Percentiles rank a stretch among this genome's conserved stretches.
These are phyloP conservation scores for Cladosporium velox DNA, from an alignment of 2,329 filamentous ascomycete species.

Conservation along the genomic window DNA sequence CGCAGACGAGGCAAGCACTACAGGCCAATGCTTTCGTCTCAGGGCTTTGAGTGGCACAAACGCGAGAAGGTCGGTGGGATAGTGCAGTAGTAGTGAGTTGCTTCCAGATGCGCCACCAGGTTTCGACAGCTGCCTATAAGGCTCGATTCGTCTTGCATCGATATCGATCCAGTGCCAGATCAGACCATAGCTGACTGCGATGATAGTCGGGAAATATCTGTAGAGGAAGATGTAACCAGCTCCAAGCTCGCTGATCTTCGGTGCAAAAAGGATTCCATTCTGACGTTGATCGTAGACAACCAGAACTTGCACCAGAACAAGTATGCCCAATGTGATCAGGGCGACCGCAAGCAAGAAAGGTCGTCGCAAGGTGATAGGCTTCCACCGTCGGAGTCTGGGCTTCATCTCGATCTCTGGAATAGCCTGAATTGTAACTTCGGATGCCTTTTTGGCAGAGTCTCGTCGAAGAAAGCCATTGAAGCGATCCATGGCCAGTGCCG, in stretches of 20 bases:
- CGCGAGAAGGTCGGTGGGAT: slow-evolving; percentile 54
- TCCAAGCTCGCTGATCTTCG: slow-evolving; percentile 43
- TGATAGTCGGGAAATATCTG: slow-evolving; percentile 56
- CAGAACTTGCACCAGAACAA: slow-evolving; percentile 49
- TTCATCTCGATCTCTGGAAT: not conserved
- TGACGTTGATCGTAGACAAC: slow-evolving; percentile 37
- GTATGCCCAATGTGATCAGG: slow-evolving; percentile 37
- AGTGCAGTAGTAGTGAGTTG: slow-evolving; percentile 55
- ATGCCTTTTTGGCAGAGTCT: not conserved
- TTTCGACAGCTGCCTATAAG: slow-evolving; percentile 60
- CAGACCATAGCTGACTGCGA: slow-evolving; percentile 58
- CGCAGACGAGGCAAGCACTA: slow-evolving; percentile 51
- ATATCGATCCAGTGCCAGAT: slow-evolving; percentile 63
- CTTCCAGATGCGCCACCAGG: slow-evolving; percentile 45
- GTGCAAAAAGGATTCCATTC: slow-evolving; percentile 47
- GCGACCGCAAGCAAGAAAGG: slow-evolving; percentile 45
- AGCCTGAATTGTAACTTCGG: not conserved
- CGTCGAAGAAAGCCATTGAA: slow-evolving; percentile 8
- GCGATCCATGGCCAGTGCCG: not conserved
- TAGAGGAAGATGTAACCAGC: slow-evolving; percentile 43
- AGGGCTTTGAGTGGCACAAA: slow-evolving; percentile 47
- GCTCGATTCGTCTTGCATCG: slow-evolving; percentile 60
- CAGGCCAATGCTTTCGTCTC: slow-evolving; percentile 51
- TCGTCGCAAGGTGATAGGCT: slow-evolving; percentile 40
- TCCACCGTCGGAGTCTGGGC: slow-evolving; percentile 35